phyloP scores from a whole-genome alignment of 148 eudicot species.

The Pouteria glomerata region DNA sequence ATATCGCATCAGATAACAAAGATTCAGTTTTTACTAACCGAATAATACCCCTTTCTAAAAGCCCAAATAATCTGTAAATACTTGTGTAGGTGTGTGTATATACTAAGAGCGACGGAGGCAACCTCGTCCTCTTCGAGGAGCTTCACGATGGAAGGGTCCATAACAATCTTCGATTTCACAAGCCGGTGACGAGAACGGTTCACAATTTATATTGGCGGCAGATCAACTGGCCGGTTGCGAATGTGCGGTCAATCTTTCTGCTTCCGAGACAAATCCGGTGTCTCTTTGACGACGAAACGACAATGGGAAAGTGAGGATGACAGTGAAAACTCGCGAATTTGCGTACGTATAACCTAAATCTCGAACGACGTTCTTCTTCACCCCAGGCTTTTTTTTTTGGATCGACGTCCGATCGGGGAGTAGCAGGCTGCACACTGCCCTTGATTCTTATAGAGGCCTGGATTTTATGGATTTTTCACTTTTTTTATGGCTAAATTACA shows the following conservation, averaged over 20 bases:
- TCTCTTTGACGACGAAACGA: neutral
- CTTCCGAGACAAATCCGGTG: neutral
- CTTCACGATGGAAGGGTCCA: conserved; percentile 82
- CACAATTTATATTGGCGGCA: neutral
- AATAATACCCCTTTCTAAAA: neutral
- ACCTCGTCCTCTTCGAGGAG: conserved; percentile 90
- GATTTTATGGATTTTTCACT: no score
- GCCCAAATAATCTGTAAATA: neutral
- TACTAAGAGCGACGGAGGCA: neutral
- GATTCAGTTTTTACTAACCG: neutral
- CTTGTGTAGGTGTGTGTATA: neutral
- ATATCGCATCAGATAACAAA: neutral
- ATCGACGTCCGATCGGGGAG: no score
- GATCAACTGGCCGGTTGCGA: neutral
- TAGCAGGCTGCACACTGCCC: no score
- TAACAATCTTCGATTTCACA: conserved; percentile 12
- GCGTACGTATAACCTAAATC: neutral
- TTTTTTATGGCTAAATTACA: no score
- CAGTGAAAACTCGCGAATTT: neutral
- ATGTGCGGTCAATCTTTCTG: neutral
- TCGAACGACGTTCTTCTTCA: neutral
- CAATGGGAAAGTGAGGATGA: neutral
- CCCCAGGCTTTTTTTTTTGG: no score
- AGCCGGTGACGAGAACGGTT: neutral
- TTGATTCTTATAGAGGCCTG: no score